These are phyloP conservation scores for Oenanthe javanica DNA, from an alignment of 140 eudicot genomes.

Conservation along the genomic window DNA sequence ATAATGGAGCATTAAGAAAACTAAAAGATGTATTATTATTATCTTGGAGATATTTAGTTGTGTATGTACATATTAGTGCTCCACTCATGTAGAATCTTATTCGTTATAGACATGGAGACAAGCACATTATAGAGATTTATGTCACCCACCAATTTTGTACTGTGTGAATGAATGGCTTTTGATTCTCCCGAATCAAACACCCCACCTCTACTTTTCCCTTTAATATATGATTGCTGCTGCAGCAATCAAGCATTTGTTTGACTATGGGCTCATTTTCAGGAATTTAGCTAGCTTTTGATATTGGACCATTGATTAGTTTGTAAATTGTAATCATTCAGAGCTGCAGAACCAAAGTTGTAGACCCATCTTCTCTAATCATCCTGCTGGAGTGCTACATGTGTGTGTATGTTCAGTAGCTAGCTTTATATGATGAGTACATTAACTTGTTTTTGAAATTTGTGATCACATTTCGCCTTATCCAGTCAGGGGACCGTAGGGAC, in stretches of 20 bases:
- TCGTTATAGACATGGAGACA: not conserved
- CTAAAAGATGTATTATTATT: not conserved
- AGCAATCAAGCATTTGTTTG: no score
- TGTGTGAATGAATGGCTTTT: not conserved
- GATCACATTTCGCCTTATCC: no score
- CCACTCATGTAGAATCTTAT: not conserved
- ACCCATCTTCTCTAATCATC: not conserved
- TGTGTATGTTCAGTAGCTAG: not conserved
- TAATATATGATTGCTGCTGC: not conserved
- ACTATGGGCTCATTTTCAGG: not conserved
- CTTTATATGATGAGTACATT: no score
- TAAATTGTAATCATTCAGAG: not conserved
- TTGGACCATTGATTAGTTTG: not conserved
- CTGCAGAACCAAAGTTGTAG: not conserved
- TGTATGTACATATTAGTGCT: not conserved
- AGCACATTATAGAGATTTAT: not conserved
- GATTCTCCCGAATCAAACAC: not conserved
- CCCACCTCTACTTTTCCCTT: not conserved
- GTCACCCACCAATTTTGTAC: not conserved
- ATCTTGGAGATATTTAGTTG: not conserved
- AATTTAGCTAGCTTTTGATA: not conserved
- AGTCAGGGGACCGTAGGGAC: not conserved
- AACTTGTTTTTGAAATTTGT: no score
- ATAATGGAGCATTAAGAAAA: conserved; percentile 5
- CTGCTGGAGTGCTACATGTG: not conserved